These are phyloP conservation scores for Zhuliangozyma parablackwelliae DNA, from an alignment of 1,139 yeast genomes.

Conservation along the genomic window DNA sequence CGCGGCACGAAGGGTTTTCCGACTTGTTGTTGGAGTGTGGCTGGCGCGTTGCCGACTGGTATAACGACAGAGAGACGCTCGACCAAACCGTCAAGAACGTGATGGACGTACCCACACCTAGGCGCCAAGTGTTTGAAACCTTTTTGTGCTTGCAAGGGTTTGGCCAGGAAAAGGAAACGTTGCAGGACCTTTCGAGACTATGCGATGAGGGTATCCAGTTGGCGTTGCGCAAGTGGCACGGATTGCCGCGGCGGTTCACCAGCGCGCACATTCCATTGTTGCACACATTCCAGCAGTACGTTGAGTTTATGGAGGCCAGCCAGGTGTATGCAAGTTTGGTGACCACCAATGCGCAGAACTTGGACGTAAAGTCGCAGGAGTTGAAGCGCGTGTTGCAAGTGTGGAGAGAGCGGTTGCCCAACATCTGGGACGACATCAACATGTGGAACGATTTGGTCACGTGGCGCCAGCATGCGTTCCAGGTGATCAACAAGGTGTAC, in stretches of 20 bases:
- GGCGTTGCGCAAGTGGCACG: slow-evolving; percentile 90
- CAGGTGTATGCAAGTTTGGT: slow-evolving; percentile 88
- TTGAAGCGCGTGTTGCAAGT: slow-evolving; percentile 91
- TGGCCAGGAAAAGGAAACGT: slow-evolving; percentile 82
- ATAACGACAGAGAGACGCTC: slow-evolving; percentile 86
- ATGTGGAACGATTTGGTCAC: slow-evolving; percentile 97
- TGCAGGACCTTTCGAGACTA: slow-evolving; percentile 74
- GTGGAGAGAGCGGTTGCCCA: slow-evolving; percentile 97
- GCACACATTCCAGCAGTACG: slow-evolving; percentile 95
- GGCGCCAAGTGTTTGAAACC: slow-evolving; percentile 93
- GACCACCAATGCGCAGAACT: slow-evolving; percentile 85
- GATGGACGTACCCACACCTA: slow-evolving; percentile 98
- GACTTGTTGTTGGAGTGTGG: slow-evolving; percentile 94
- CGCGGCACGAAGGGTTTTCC: slow-evolving; percentile 96
- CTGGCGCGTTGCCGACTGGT: slow-evolving; percentile 99
- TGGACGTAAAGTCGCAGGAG: slow-evolving; percentile 91
- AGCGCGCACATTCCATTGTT: slow-evolving; percentile 86
- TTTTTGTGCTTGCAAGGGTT: slow-evolving; percentile 89
- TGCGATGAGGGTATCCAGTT: slow-evolving; percentile 97
- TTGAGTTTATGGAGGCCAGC: slow-evolving; percentile 95
- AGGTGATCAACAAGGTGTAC: slow-evolving; percentile 91
- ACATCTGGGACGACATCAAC: slow-evolving; percentile 94
- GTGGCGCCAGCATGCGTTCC: slow-evolving; percentile 98
- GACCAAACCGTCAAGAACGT: slow-evolving; percentile 94
- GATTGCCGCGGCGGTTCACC: slow-evolving; percentile 73